phyloP scores from a whole-genome alignment of 1,284 basidiomycete species.

The Pisolithus thermaeus region DNA sequence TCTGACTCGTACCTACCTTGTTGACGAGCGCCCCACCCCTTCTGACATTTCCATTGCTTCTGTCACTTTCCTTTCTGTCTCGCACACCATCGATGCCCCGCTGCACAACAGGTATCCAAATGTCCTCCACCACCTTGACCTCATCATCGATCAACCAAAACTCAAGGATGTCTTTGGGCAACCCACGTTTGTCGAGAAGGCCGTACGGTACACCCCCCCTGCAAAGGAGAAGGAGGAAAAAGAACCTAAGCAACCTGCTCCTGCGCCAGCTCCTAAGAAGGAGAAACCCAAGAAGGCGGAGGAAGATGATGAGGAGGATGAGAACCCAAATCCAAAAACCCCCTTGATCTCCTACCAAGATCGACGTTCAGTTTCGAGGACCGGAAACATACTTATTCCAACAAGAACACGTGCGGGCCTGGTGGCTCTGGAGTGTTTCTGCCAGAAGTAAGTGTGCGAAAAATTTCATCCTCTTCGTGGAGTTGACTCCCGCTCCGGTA shows the following conservation, averaged over 20 bases:
- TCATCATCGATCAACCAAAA: constrained; percentile 77
- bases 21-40: constrained; percentile 90
- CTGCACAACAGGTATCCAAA: constrained; percentile 69
- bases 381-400: constrained; percentile 97
- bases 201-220: constrained; percentile 69
- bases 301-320: constrained; percentile 57
- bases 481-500: constrained; percentile 36
- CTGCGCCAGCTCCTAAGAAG: constrained; percentile 51
- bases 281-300: constrained; percentile 53
- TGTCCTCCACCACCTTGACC: constrained; percentile 79
- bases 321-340: constrained; percentile 87
- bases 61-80: constrained; percentile 46
- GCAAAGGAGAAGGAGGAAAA: constrained; percentile 62
- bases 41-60: constrained; percentile 79
- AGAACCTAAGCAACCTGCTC: constrained; percentile 33
- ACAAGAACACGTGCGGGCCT: constrained; percentile 86
- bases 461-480: constrained; percentile 13
- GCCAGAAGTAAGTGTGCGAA: constrained; percentile 66
- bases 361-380: constrained; percentile 93
- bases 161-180: constrained; percentile 64
- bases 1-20: constrained; percentile 81
- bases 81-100: constrained; percentile 56
- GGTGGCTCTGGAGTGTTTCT: constrained; percentile 83
- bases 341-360: constrained; percentile 88
- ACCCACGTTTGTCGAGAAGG: constrained; percentile 65